Percentiles rank a stretch among this genome's conserved stretches.
phyloP scores from a whole-genome alignment of 2,329 filamentous ascomycete species.

The Aspergillus brasiliensis region DNA sequence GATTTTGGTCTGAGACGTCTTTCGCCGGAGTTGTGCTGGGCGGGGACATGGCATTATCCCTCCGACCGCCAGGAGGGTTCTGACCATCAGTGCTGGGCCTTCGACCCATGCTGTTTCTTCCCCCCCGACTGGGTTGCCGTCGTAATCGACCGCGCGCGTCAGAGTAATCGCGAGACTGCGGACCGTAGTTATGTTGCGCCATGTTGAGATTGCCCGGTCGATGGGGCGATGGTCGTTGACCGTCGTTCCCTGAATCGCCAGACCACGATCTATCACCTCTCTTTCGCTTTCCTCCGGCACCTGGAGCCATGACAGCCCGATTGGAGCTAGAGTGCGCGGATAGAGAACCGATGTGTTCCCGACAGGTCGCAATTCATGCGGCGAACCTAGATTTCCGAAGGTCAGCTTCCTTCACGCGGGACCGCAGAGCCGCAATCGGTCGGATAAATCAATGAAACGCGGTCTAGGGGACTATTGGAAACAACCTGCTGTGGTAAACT shows the following conservation, averaged over 20 bases:
- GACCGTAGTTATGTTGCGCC: conserved; percentile 53
- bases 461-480: not conserved
- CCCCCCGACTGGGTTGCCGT: conserved; percentile 41
- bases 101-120: conserved; percentile 39
- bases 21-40: conserved; percentile 30
- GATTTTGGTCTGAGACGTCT: conserved; percentile 31
- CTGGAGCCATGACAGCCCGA: conserved; percentile 52
- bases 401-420: conserved; percentile 13
- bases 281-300: conserved; percentile 58
- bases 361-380: conserved; percentile 37
- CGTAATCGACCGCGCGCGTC: conserved; percentile 43
- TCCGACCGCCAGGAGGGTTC: conserved; percentile 34
- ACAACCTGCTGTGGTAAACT: conserved; percentile 19
- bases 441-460: not conserved
- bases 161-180: conserved; percentile 39
- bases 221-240: conserved; percentile 49
- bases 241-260: conserved; percentile 44
- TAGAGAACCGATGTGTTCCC: conserved; percentile 27
- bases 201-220: conserved; percentile 52
- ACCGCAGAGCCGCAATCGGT: not conserved
- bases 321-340: conserved; percentile 30
- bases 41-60: conserved; percentile 36
- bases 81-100: conserved; percentile 39
- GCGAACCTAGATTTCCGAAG: conserved; percentile 20
- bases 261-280: conserved; percentile 49